Evolutionary conservation across 306 rosid genomes (phyloP), one percentile per base, ranked within the genome.

Genomic region (Acmispon strigosus): DNA sequence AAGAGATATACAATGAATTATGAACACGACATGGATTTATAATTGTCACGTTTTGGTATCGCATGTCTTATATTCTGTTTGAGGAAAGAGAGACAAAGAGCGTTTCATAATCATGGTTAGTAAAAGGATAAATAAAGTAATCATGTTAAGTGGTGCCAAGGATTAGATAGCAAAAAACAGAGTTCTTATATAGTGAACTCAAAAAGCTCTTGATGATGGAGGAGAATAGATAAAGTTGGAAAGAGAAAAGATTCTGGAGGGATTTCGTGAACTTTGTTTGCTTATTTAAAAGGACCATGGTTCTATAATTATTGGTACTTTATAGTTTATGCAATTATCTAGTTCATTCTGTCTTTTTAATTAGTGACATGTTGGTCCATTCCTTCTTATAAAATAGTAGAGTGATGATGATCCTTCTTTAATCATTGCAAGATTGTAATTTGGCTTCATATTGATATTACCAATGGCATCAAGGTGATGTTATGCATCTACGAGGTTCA

Each of bases 121-220:
- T 65, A 53, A 66, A 65, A 61, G 66, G 41, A 44, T 8, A 22
- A 57, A 18, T 68, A 51, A 64, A 47, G 71, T 61, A 66, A 69
- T 59, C 62, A 27, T 44, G 57, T 20, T 6, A 34, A 66, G 20
- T 70, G 53, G 78, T 75, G 74, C 72, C 79, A 45, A 75, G 64
- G 36, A 55, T 45, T 69, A 34, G 59, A 50, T 70, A 42, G 44
- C 61, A 8, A 3, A 44, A 81, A 77, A 49, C 10, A 34, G 37
- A 70, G 62, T 52, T 64, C 69, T 51, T 32, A 64, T 53, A 10
- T 58, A 65, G 59, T 61, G 27, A 76, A 56, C 39, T 73, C 62
- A 77, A 76, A 77, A 86, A 55, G 74, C 41, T 69, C 43, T 50
- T 70, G 79, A 84, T 73, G 74, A 82, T 77, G 49, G 84, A 74